A percentile compares a stretch with the other conserved stretches of the same genome.
Evolutionary conservation across 352 stramenopile species (phyloP).

Genomic region (Bremia lactucae): DNA sequence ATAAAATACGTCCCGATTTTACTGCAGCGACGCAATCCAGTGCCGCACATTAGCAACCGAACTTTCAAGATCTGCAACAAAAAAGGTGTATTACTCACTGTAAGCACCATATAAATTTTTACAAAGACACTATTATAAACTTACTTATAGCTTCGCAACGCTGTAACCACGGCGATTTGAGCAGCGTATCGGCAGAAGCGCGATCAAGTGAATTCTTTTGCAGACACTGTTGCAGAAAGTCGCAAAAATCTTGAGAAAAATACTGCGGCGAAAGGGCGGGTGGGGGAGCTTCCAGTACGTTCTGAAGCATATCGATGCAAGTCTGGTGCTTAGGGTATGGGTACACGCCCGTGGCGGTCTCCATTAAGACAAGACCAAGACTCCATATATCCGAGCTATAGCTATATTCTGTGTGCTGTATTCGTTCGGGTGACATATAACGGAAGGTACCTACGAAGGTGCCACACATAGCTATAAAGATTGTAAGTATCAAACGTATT

Average conservation of each 20-base stretch:
- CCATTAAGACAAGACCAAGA: conserved; percentile 87
- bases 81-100: neutral
- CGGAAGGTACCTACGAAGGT: conserved; percentile 92
- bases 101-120: conserved; percentile 13
- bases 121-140: conserved; percentile 9
- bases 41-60: conserved; percentile 41
- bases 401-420: conserved; percentile 81
- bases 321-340: conserved; percentile 80
- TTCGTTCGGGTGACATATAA: conserved; percentile 90
- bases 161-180: conserved; percentile 65
- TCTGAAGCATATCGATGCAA: conserved; percentile 82
- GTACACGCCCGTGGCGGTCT: conserved; percentile 83
- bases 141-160: conserved; percentile 55
- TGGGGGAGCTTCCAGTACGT: conserved; percentile 54
- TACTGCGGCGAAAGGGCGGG: conserved; percentile 51
- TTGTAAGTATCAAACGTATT: neutral
- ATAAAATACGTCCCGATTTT: conserved; percentile 2
- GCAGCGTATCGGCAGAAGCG: conserved; percentile 42
- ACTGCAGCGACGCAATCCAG: conserved; percentile 69
- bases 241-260: conserved; percentile 67
- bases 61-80: conserved; percentile 14
- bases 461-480: conserved; percentile 86
- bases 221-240: conserved; percentile 56
- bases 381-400: conserved; percentile 90
- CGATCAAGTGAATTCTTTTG: conserved; percentile 58